Evolutionary conservation across 331 rosid genomes (phyloP).

Genomic region (Stylosanthes scabra): DNA sequence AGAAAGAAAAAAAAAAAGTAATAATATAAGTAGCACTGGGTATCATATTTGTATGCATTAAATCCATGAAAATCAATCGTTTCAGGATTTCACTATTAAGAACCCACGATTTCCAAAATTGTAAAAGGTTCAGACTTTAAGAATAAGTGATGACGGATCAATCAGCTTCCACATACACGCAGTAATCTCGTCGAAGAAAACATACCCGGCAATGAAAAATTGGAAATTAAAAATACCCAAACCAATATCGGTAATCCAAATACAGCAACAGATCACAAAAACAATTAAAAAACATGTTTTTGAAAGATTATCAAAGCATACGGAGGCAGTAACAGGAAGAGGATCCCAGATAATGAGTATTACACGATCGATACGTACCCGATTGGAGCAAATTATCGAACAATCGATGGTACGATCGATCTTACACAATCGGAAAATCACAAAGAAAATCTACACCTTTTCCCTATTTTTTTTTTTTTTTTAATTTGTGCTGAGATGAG

Average conservation of each 20-base stretch:
- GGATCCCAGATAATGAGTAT: conserved; percentile 50
- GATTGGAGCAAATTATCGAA: conserved; percentile 51
- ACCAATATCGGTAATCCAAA: conserved; percentile 47
- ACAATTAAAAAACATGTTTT: conserved; percentile 9
- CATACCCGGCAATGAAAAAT: conserved; percentile 36
- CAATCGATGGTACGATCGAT: conserved; percentile 50
- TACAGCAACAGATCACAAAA: conserved; percentile 49
- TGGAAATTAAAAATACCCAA: conserved; percentile 33
- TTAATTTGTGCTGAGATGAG: conserved; percentile 19
- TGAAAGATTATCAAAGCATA: conserved; percentile 22
- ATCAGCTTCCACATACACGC: conserved; percentile 25
- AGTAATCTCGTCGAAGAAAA: too few species aligned
- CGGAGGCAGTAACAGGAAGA: conserved; percentile 37
- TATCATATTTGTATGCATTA: conserved; percentile 41
- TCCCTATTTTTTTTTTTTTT: background rate
- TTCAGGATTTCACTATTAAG: conserved; percentile 39
- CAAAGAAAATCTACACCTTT: conserved; percentile 32
- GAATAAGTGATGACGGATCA: conserved; percentile 39
- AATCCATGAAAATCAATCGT: conserved; percentile 37
- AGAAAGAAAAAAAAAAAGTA: conserved; percentile 7
- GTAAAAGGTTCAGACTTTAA: conserved; percentile 27
- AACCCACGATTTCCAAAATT: conserved; percentile 37
- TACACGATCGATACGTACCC: conserved; percentile 60
- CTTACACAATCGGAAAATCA: conserved; percentile 55
- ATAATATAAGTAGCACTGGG: conserved; percentile 40